These are phyloP conservation scores for Chaetomiaceae sp. DNA, from an alignment of 2,329 filamentous ascomycete genomes.

Conservation along the genomic window DNA sequence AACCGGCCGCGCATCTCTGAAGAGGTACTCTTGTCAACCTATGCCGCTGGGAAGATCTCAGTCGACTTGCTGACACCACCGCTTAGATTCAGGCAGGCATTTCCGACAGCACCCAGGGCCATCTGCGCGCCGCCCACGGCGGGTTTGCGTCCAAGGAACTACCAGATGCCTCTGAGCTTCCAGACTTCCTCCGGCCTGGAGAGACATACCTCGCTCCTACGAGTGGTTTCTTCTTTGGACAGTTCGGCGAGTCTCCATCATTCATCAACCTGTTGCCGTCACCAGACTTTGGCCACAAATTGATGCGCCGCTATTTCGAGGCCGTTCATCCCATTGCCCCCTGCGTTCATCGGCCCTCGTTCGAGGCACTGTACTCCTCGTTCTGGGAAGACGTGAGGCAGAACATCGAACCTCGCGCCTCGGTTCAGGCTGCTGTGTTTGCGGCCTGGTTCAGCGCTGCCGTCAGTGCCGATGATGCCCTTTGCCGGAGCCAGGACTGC, in stretches of 20 bases:
- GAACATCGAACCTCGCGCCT: conserved; percentile 58
- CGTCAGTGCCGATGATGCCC: conserved; percentile 58
- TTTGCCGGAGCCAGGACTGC: conserved; percentile 49
- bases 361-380: conserved; percentile 58
- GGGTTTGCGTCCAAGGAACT: conserved; percentile 4
- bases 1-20: conserved; percentile 66
- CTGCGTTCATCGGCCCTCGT: conserved; percentile 63
- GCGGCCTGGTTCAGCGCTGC: conserved; percentile 65
- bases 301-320: conserved; percentile 63
- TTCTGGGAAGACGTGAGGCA: conserved; percentile 62
- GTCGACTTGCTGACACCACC: neutral
- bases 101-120: neutral
- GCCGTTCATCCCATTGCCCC: conserved; percentile 65
- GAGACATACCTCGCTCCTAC: conserved; percentile 63
- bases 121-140: neutral
- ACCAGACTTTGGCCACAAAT: conserved; percentile 51
- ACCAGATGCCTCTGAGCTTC: conserved; percentile 27
- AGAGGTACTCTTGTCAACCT: conserved; percentile 52
- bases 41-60: neutral
- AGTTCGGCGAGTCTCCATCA: conserved; percentile 43
- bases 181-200: conserved; percentile 59
- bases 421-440: conserved; percentile 65
- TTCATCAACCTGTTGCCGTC: conserved; percentile 60
- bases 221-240: conserved; percentile 62
- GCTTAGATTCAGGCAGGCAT: conserved; percentile 22